phyloP scores from a whole-genome alignment of 768 basidiomycete species.

The Dacryopinax spathularia region DNA sequence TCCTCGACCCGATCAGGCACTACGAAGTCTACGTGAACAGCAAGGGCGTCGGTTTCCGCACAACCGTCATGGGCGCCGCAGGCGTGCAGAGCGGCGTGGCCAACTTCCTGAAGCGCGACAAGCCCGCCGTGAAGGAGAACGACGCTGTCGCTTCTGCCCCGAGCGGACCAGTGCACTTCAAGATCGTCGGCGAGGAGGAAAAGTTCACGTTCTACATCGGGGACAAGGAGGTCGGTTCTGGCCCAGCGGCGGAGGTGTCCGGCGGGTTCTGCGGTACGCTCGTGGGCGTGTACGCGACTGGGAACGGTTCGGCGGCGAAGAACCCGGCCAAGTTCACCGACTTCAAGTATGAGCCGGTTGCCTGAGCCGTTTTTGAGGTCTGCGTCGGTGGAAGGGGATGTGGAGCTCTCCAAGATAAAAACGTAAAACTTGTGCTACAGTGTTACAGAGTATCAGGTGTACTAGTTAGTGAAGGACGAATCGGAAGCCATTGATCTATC shows the following conservation, averaged over 20 bases:
- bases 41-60: neutral
- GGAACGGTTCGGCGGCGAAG: neutral
- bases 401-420: neutral
- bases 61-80: neutral
- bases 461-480: too few relatives aligned
- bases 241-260: neutral
- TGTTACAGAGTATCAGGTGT: neutral
- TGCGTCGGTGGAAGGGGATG: neutral
- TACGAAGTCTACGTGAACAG: neutral
- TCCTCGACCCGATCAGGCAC: constrained; percentile 2
- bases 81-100: neutral
- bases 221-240: neutral
- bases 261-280: neutral
- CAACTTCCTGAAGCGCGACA: neutral
- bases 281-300: neutral
- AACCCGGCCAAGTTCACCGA: neutral
- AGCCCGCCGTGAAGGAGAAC: neutral
- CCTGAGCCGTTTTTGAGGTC: too few relatives aligned
- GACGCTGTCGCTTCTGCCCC: neutral
- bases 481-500: neutral
- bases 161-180: neutral
- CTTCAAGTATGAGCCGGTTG: constrained; percentile 1
- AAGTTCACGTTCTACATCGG: neutral
- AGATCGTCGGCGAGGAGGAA: neutral
- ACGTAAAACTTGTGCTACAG: neutral